Conservation (phyloP, 2,329 filamentous ascomycete genomes). For the Fusarium chaquense region DNA sequence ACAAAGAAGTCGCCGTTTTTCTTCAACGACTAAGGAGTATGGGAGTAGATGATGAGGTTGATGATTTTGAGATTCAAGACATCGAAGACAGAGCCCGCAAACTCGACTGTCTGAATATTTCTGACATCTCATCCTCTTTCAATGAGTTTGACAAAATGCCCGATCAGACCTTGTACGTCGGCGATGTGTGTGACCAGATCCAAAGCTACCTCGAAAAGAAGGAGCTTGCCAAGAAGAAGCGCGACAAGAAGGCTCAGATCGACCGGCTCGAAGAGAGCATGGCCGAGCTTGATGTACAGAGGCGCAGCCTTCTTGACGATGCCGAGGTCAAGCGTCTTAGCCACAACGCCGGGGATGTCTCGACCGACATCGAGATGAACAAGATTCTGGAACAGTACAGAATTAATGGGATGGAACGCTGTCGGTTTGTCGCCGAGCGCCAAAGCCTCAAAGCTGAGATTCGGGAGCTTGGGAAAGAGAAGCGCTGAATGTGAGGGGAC, state of each 20-base stretch:
- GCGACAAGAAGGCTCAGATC: not conserved
- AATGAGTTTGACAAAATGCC: not conserved
- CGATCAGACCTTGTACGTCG: not conserved
- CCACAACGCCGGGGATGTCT: not conserved
- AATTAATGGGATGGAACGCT: not conserved
- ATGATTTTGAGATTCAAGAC: not conserved
- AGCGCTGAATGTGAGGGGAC: not conserved
- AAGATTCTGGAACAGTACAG: not conserved
- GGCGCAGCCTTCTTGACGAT: not conserved
- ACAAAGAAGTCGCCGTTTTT: not conserved
- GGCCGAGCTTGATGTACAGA: not conserved
- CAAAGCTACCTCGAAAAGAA: not conserved
- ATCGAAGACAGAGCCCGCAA: not conserved
- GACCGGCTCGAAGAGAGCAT: not conserved
- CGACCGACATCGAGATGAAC: not conserved
- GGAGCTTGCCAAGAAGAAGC: not conserved
- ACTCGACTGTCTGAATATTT: fast-evolving
- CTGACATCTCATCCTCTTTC: not conserved
- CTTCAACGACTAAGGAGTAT: not conserved
- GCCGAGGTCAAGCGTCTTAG: not conserved
- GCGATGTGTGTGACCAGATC: not conserved
- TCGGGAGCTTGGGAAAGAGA: not conserved
- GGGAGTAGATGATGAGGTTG: not conserved
- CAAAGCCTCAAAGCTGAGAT: not conserved
- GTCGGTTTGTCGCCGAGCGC: not conserved